Evolutionary conservation across 306 rosid species (phyloP).

Genomic region (Inga laurina): DNA sequence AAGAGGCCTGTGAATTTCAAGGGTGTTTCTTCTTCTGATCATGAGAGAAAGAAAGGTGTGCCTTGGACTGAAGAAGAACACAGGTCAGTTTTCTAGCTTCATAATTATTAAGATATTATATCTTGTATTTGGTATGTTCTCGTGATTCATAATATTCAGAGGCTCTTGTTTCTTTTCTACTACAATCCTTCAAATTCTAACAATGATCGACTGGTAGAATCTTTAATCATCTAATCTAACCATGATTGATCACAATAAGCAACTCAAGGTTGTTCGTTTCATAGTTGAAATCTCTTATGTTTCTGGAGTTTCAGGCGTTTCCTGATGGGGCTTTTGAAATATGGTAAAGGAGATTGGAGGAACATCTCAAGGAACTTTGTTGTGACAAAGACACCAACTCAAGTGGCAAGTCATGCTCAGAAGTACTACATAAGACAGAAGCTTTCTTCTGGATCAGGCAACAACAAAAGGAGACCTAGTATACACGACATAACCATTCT

Average conservation of each 20-base stretch:
- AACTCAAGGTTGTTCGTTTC: constrained; percentile 5
- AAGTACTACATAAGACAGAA: constrained; percentile 93
- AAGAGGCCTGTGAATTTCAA: constrained; percentile 50
- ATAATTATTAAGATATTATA: background rate
- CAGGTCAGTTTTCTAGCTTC: constrained; percentile 47
- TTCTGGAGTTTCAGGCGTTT: constrained; percentile 58
- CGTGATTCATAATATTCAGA: no score
- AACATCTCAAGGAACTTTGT: constrained; percentile 84
- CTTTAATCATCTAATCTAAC: background rate
- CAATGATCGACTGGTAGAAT: background rate
- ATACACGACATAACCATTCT: constrained; percentile 90
- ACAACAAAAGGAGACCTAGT: constrained; percentile 88
- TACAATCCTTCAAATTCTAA: no score
- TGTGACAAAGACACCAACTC: constrained; percentile 57
- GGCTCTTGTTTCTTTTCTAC: no score
- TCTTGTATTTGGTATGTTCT: no score
- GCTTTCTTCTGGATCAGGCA: constrained; percentile 66
- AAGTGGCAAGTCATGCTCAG: constrained; percentile 64
- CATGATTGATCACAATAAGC: background rate
- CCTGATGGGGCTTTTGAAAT: constrained; percentile 78
- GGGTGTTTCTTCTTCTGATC: constrained; percentile 53
- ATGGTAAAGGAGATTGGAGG: constrained; percentile 98
- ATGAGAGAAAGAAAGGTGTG: constrained; percentile 77
- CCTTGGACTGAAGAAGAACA: constrained; percentile 91
- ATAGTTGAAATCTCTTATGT: background rate